Conservation (phyloP, 331 rosid genomes). For the Erythrophleum ivorense region DNA sequence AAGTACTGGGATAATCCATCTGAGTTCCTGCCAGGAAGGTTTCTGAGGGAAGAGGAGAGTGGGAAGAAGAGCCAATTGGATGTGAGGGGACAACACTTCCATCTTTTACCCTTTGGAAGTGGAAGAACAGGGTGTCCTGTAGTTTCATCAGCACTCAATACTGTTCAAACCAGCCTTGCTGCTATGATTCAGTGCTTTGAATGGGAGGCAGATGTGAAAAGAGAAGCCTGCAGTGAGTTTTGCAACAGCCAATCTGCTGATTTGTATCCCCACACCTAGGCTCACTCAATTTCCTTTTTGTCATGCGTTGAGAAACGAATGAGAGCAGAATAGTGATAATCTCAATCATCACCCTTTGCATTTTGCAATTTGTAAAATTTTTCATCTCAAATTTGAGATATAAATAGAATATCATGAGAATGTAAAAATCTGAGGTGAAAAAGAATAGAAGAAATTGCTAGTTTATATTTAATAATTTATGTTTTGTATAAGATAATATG, state of each 20-base stretch:
- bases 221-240: neutral
- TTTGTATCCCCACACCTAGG: neutral
- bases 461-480: too few relatives aligned
- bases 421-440: too few relatives aligned
- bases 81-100: slow-evolving; percentile 39
- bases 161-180: slow-evolving; percentile 5
- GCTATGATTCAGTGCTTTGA: slow-evolving; percentile 40
- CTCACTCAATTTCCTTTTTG: slow-evolving; percentile 1
- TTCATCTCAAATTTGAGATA: too few relatives aligned
- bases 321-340: too few relatives aligned
- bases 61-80: slow-evolving; percentile 1
- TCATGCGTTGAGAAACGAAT: too few relatives aligned
- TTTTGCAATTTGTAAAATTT: too few relatives aligned
- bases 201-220: too few relatives aligned
- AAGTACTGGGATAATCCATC: slow-evolving; percentile 21
- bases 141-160: slow-evolving; percentile 20
- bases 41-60: neutral
- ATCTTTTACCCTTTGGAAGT: slow-evolving; percentile 37
- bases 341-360: too few relatives aligned
- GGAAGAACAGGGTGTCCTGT: slow-evolving; percentile 44
- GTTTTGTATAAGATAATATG: too few relatives aligned
- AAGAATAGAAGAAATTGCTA: too few relatives aligned
- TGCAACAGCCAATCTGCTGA: neutral
- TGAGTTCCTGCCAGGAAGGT: slow-evolving; percentile 31
- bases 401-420: too few relatives aligned